Evolutionary conservation across 805 yeast species (phyloP), one percentile per base, ranked within the genome.

Genomic region (Maudiozyma saulgeensis): DNA sequence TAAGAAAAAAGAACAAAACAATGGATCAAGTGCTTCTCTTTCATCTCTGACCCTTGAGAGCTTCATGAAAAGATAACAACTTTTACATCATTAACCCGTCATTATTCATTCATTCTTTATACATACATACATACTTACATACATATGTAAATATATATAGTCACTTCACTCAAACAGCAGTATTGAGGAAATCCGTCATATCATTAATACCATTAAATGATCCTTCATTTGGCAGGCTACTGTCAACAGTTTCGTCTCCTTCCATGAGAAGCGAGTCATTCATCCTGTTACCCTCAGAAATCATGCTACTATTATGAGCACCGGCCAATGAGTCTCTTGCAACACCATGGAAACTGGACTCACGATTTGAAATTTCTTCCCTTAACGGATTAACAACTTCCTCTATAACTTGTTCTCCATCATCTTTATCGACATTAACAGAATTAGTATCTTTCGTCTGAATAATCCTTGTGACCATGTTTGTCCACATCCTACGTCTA

Each of bases 401-500:
- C 37, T 57, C 60, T 13, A 47, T 44, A 2, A 48, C 48, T 21
- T 41, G 46, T 35, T n/a, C 35, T 13, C 18, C 44, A 19, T 46
- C 37, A 31, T 18, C 43, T 16, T 43, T 35, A 34, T 43, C 39
- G 11, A 12, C n/a, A 40, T 41, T 25, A 18, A 4, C 32, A 18
- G 18, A 8, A 21, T 5, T 9, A 6, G 26, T n/a, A n/a, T 25
- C 43, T 19, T 38, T 43, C 11, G 44, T 45, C 8, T 38, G 44
- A 19, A 7, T 53, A 18, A 52, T 44, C 48, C 74, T 59, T 0
- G 57, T 54, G 31, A 69, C 70, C 7, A 57, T 52, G 47, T 87
- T 66, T 2, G 77, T 67, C 90, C 90, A 84, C 62, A 88, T 72
- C 58, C 91, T 71, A 59, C 91, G 71, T 55, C 90, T 70, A 58